These are phyloP conservation scores for Cyamopsis tetragonoloba DNA, from an alignment of 306 rosid genomes.

Conservation along the genomic window DNA sequence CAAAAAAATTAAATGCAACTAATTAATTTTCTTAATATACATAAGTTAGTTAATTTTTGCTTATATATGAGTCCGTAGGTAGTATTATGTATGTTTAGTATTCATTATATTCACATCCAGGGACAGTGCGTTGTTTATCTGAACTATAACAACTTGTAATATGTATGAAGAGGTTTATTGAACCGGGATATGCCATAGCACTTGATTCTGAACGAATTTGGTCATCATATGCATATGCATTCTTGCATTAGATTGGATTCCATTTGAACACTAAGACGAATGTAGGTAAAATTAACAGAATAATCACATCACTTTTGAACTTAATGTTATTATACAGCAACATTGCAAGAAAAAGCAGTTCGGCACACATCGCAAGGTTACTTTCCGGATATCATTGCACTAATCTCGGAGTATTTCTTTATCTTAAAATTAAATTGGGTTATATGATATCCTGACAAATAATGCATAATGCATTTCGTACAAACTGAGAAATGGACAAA, in stretches of 20 bases:
- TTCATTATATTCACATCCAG: no score
- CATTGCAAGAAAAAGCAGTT: conserved; percentile 1
- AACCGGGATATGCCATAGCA: no score
- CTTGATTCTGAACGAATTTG: no score
- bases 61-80: no score
- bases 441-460: not conserved
- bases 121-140: no score
- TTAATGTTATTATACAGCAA: not conserved
- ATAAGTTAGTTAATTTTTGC: no score
- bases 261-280: not conserved
- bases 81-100: no score
- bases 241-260: conserved; percentile 24
- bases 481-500: not conserved
- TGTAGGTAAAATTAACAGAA: not conserved
- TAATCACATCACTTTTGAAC: not conserved
- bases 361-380: not conserved
- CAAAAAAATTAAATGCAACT: no score
- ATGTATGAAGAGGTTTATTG: no score
- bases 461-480: not conserved
- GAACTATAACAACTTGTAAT: no score
- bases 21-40: no score
- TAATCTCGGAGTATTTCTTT: conserved; percentile 7
- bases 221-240: conserved; percentile 8
- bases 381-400: not conserved
- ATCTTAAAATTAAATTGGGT: not conserved